Evolutionary conservation across 257 asterid genomes (phyloP), one percentile per base, ranked within the genome.

Genomic region (Nicotiana tomentosiformis): DNA sequence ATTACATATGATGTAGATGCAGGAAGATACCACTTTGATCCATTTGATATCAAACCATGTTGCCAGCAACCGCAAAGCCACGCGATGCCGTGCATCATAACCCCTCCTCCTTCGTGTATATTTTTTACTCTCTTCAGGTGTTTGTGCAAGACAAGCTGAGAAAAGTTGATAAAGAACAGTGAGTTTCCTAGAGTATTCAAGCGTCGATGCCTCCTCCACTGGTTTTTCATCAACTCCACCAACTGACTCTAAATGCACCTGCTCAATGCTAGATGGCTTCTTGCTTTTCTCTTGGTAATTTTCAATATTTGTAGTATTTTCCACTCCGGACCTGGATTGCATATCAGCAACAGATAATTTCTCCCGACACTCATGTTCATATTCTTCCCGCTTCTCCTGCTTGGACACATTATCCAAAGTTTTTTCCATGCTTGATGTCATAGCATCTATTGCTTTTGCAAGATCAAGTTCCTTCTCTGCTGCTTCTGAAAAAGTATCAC

Each of bases 1-100:
- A 26, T 51, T 58, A 76, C 29, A 4, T 51, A 51, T 76, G 39
- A 12, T 14, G 80, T 39, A 39, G 83, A 79, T 65, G 82, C 69
- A 77, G 30, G 76, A 81, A 57, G 56, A 33, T 89, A 95, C 97
- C 98, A 91, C 77, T 89, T 93, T 91, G 83, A 89, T 84, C 97
- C 98, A 95, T 89, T 93, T 88, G 77, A 95, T 84, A 84, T 93
- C 90, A 82, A 95, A 87, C 98, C 98, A 95, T 83, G 97, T 89
- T 39, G 97, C 91, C 32, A 95, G 90, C 87, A 95, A 85, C 86
- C 98, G 93, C 86, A 95, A 86, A 35, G 97, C 94, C 78, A 89
- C 93, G 23, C 98, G 97, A 87, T 92, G 95, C 78, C 97, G 89
- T 32, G 98, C 96, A 86, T 95, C 98, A 83, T 92, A 93, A 23